phyloP scores from a whole-genome alignment of 164 flowering plant species.

The Houttuynia cordata region DNA sequence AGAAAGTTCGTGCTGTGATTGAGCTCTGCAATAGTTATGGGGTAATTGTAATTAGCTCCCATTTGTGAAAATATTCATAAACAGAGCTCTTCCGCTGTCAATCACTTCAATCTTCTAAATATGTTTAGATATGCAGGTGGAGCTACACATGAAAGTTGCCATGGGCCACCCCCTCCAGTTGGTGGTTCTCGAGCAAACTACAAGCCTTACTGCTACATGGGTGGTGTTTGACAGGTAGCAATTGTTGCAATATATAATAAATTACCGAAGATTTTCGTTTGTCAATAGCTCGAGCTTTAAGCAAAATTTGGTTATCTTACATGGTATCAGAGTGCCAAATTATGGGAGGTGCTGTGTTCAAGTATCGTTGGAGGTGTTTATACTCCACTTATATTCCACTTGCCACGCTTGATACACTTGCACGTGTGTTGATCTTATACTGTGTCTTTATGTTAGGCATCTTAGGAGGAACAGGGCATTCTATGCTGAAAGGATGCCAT shows the following conservation, averaged over 20 bases:
- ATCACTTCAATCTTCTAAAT: neutral
- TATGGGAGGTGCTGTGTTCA: too few relatives aligned
- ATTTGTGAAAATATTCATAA: neutral
- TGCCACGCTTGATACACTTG: too few relatives aligned
- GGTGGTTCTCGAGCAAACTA: constrained; percentile 26
- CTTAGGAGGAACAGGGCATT: constrained; percentile 26
- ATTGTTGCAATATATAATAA: too few relatives aligned
- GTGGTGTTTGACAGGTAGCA: constrained; percentile 26
- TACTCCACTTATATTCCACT: too few relatives aligned
- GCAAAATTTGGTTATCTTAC: too few relatives aligned
- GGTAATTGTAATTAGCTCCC: constrained; percentile 10
- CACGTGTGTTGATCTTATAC: too few relatives aligned
- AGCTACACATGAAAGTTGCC: constrained; percentile 30
- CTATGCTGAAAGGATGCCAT: constrained; percentile 30
- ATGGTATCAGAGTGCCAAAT: too few relatives aligned
- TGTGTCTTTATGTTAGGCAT: constrained; percentile 19
- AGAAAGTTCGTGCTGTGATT: constrained; percentile 14
- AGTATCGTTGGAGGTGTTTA: too few relatives aligned
- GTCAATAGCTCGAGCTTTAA: too few relatives aligned
- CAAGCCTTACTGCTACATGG: constrained; percentile 31
- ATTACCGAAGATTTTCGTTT: too few relatives aligned
- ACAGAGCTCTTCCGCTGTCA: neutral
- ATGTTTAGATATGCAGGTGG: constrained; percentile 20
- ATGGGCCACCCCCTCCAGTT: constrained; percentile 33
- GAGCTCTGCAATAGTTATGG: constrained; percentile 19